Conservation (phyloP, 768 basidiomycete genomes). For the Phaeolepiota aurea region DNA sequence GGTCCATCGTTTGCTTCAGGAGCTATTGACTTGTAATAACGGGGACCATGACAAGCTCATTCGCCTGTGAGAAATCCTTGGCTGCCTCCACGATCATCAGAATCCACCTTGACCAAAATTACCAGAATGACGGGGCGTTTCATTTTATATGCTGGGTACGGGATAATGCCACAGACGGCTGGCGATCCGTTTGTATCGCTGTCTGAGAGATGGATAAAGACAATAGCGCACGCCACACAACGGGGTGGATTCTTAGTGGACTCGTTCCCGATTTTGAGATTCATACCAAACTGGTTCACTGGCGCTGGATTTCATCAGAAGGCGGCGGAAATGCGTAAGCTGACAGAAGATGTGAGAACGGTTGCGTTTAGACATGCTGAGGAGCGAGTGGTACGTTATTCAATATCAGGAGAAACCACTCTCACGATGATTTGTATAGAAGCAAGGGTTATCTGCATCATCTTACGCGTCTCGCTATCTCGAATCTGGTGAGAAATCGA, state of each 20-base stretch:
- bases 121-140: neutral
- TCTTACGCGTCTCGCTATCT: neutral
- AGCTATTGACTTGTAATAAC: neutral
- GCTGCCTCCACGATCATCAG: too few species aligned
- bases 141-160: neutral
- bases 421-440: too few species aligned
- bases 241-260: neutral
- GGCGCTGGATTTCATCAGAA: neutral
- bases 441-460: too few species aligned
- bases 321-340: neutral
- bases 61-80: neutral
- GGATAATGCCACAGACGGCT: neutral
- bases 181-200: neutral
- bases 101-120: too few species aligned
- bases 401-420: too few species aligned
- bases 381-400: neutral
- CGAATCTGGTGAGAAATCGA: neutral
- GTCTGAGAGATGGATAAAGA: neutral
- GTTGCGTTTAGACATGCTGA: neutral
- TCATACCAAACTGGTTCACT: neutral
- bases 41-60: neutral
- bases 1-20: neutral
- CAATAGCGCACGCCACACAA: neutral
- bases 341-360: neutral
- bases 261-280: neutral